phyloP scores from a whole-genome alignment of 2,329 filamentous ascomycete genomes.

The Albophoma yamanashiensis region DNA sequence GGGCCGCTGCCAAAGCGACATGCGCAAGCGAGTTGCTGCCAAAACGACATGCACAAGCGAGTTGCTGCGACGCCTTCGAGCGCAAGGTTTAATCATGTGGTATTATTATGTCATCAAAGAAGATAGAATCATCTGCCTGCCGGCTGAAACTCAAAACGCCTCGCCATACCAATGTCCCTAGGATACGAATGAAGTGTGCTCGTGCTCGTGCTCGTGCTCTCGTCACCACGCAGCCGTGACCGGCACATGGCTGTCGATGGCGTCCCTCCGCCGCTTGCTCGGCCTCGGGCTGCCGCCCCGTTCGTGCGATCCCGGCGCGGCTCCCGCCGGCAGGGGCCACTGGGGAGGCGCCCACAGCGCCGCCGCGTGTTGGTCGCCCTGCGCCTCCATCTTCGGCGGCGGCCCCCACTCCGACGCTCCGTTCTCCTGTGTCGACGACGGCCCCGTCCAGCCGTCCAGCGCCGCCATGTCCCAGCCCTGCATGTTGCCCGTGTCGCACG shows the following conservation, averaged over 20 bases:
- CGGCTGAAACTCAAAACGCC: not conserved
- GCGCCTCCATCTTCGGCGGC: constrained; percentile 17
- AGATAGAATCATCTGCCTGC: not conserved
- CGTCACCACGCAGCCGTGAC: constrained; percentile 20
- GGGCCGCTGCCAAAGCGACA: too few relatives aligned
- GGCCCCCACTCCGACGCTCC: constrained; percentile 21
- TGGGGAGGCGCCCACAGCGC: constrained; percentile 24
- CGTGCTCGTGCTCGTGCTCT: not conserved
- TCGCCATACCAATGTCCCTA: not conserved
- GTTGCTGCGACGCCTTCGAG: not conserved
- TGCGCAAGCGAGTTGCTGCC: not conserved
- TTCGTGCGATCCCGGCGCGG: constrained; percentile 13
- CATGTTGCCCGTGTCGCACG: constrained; percentile 17
- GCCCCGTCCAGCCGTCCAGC: constrained; percentile 21
- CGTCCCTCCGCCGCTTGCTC: constrained; percentile 25
- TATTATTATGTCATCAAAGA: constrained; percentile 4
- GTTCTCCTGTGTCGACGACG: constrained; percentile 10
- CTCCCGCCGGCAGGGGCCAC: constrained; percentile 20
- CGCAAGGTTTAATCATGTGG: constrained; percentile 4
- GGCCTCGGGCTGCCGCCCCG: constrained; percentile 23
- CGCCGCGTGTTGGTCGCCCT: constrained; percentile 10
- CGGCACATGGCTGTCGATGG: constrained; percentile 19
- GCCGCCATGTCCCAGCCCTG: constrained; percentile 27
- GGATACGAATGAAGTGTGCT: not conserved
- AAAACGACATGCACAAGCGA: not conserved